A percentile compares a stretch with the other conserved stretches of the same genome.
These are phyloP conservation scores for Cyberlindnera petersonii DNA, from an alignment of 805 yeast species.

Conservation along the genomic window DNA sequence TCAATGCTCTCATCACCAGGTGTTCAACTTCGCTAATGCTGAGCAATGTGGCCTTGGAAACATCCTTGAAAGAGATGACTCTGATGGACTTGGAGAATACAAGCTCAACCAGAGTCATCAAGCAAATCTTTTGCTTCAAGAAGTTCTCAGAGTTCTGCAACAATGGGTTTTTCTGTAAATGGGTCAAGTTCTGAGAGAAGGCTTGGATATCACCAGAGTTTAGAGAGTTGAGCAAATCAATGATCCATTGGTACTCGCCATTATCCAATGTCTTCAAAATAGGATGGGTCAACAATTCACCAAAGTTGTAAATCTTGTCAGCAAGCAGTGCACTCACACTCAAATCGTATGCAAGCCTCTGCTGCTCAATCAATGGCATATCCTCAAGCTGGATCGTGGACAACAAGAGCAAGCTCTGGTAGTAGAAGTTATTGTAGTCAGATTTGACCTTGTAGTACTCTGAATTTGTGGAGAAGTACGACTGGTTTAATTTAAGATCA, in stretches of 20 bases:
- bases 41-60: conserved; percentile 66
- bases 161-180: conserved; percentile 47
- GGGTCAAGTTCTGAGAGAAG: conserved; percentile 51
- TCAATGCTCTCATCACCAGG: conserved; percentile 85
- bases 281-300: conserved; percentile 90
- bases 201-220: conserved; percentile 72
- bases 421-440: conserved; percentile 79
- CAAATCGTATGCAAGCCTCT: conserved; percentile 65
- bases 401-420: conserved; percentile 74
- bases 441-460: conserved; percentile 68
- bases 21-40: conserved; percentile 72
- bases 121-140: conserved; percentile 83
- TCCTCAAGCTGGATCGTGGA: conserved; percentile 59
- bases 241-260: conserved; percentile 62
- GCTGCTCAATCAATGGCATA: conserved; percentile 37
- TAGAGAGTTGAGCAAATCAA: conserved; percentile 62
- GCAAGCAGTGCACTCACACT: conserved; percentile 86
- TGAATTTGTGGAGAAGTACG: conserved; percentile 77
- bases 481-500: conserved; percentile 69
- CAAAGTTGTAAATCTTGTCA: conserved; percentile 90
- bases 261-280: conserved; percentile 52
- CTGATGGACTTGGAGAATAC: conserved; percentile 78
- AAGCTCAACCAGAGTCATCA: conserved; percentile 86
- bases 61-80: conserved; percentile 66
- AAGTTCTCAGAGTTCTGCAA: conserved; percentile 58